Percentiles rank a stretch among this genome's conserved stretches.
phyloP scores from a whole-genome alignment of 192 early-diverging fungal genomes.

The Linnemannia hyalina region DNA sequence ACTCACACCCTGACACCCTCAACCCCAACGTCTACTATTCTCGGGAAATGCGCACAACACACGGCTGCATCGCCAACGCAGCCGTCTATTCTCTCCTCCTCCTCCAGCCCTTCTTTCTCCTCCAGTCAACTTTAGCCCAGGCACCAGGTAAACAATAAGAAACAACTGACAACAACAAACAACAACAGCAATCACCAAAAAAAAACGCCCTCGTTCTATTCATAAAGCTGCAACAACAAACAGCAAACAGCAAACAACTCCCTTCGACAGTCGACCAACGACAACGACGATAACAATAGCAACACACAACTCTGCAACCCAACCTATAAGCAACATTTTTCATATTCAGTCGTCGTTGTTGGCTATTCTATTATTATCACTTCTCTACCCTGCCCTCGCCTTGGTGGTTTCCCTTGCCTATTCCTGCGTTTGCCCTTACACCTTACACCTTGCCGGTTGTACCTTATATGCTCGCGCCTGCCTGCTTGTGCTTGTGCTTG shows the following conservation, averaged over 20 bases:
- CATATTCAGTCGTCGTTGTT: no score
- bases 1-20: background rate
- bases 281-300: background rate
- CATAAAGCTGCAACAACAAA: background rate
- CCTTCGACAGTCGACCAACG: background rate
- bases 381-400: no score
- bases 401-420: background rate
- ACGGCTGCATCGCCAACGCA: slow-evolving; percentile 17
- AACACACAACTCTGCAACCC: background rate
- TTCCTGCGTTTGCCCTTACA: background rate
- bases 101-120: slow-evolving; percentile 5
- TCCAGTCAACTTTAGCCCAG: background rate
- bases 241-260: background rate
- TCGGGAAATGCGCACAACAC: slow-evolving; percentile 12
- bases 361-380: no score
- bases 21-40: background rate
- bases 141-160: slow-evolving; percentile 18
- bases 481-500: background rate
- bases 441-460: background rate
- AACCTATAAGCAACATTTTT: no score
- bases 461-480: no score
- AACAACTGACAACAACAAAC: background rate
- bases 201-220: background rate
- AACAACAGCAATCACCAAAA: no score
- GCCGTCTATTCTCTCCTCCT: slow-evolving; percentile 7